phyloP scores from a whole-genome alignment of 2,329 filamentous ascomycete species.

The Epichloe coenophiala region DNA sequence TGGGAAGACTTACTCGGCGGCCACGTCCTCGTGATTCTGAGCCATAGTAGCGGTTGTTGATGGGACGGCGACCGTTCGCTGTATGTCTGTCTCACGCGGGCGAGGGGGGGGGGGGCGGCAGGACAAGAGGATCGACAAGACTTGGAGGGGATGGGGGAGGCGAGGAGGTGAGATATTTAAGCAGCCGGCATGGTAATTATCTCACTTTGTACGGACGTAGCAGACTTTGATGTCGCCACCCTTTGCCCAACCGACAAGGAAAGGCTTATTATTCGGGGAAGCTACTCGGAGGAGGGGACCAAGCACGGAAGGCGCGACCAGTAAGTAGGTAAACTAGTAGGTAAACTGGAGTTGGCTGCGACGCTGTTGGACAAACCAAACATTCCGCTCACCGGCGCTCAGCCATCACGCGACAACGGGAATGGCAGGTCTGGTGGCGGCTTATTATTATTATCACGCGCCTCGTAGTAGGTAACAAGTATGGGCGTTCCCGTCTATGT shows the following conservation, averaged over 20 bases:
- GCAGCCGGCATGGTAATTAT: no score
- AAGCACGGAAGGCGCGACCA: not conserved
- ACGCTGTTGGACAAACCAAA: no score
- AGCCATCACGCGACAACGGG: no score
- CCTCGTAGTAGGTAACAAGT: not conserved
- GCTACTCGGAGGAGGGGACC: not conserved
- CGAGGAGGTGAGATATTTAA: not conserved
- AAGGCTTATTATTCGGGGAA: no score
- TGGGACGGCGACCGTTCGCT: not conserved
- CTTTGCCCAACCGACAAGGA: no score
- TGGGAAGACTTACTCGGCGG: constrained; percentile 17
- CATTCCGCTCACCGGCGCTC: no score
- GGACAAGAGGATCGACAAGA: not conserved
- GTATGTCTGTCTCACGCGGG: not conserved
- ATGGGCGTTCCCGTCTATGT: no score
- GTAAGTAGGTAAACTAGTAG: not conserved
- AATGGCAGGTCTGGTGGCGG: not conserved
- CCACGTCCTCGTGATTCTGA: constrained; percentile 20
- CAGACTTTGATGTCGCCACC: no score
- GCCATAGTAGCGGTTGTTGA: constrained; percentile 13
- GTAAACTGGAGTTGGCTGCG: not conserved
- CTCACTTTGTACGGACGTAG: no score
- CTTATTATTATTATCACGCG: no score
- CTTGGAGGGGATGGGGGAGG: not conserved
- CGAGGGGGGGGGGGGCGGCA: not conserved